These are phyloP conservation scores for Saposhnikovia divaricata DNA, from an alignment of 129 eudicot genomes.

Conservation along the genomic window DNA sequence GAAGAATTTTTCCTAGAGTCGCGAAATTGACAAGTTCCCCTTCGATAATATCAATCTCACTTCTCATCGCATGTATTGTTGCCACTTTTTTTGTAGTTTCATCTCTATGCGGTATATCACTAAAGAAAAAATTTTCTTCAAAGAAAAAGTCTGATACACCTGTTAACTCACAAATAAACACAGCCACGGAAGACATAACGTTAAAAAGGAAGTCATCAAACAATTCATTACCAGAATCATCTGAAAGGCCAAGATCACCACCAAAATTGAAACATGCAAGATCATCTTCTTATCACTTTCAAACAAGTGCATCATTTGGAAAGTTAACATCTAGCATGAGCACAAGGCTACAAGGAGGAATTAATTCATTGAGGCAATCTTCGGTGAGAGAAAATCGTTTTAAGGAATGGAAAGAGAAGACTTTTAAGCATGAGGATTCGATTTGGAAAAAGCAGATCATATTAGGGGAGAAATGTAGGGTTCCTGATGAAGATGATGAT, in stretches of 20 bases:
- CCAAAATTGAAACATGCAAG: slow-evolving; percentile 28
- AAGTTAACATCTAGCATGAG: slow-evolving; percentile 60
- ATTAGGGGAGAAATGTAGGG: slow-evolving; percentile 50
- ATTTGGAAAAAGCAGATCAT: slow-evolving; percentile 69
- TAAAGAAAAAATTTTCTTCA: slow-evolving; percentile 22
- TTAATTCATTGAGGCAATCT: slow-evolving; percentile 21
- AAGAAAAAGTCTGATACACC: not conserved
- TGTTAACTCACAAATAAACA: not conserved
- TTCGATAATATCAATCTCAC: slow-evolving; percentile 26
- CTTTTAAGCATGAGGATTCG: slow-evolving; percentile 48
- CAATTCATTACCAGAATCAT: not conserved
- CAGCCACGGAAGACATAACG: not conserved
- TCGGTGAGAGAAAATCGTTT: slow-evolving; percentile 18
- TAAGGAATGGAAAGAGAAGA: slow-evolving; percentile 13
- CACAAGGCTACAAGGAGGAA: slow-evolving; percentile 31
- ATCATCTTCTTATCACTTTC: slow-evolving; percentile 34
- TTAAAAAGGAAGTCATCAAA: not conserved
- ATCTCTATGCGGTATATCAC: slow-evolving; percentile 44
- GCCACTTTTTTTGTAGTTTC: slow-evolving; percentile 44
- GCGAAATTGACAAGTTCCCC: slow-evolving; percentile 19
- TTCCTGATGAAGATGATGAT: slow-evolving; percentile 40
- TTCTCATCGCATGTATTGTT: slow-evolving; percentile 34
- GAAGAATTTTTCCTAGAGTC: slow-evolving; percentile 39
- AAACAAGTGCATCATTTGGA: slow-evolving; percentile 18
- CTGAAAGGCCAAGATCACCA: slow-evolving; percentile 41